Percentiles rank a stretch among this genome's conserved stretches.
Conservation (phyloP, 495 filamentous ascomycete genomes). For the Talaromyces borbonicus region DNA sequence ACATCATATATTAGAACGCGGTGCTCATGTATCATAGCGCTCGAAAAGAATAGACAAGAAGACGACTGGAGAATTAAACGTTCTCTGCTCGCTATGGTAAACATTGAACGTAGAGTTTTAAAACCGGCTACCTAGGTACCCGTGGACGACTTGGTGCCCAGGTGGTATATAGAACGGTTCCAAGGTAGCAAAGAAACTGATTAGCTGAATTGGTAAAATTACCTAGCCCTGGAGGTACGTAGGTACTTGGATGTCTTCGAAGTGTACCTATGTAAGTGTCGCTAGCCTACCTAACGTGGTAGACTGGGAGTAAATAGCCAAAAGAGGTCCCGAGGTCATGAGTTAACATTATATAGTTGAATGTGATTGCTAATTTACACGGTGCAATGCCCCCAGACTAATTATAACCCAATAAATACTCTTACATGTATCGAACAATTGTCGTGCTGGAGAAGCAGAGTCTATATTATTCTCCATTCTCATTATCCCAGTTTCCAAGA, state of each 20-base stretch:
- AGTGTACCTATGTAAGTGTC: background rate
- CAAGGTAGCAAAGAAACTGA: no score
- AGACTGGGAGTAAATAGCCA: no score
- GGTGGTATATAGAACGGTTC: no score
- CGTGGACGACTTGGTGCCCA: no score
- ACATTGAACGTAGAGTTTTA: no score
- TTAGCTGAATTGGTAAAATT: no score
- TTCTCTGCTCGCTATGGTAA: background rate
- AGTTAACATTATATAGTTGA: background rate
- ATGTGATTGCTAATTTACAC: slow-evolving; percentile 1
- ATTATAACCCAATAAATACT: slow-evolving; percentile 4
- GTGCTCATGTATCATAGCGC: slow-evolving; percentile 4
- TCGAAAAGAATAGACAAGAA: background rate
- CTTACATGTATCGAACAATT: background rate
- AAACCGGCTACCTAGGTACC: no score
- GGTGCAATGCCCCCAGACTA: background rate
- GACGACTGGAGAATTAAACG: background rate
- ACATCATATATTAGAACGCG: background rate
- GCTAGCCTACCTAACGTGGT: background rate
- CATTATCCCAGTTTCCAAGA: slow-evolving; percentile 28
- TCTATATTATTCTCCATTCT: slow-evolving; percentile 18
- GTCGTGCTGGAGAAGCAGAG: background rate
- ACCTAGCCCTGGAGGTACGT: no score
- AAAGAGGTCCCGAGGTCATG: background rate
- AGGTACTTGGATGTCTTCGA: background rate